phyloP scores from a whole-genome alignment of 2,329 filamentous ascomycete species.

The Bipolaris gigantea region DNA sequence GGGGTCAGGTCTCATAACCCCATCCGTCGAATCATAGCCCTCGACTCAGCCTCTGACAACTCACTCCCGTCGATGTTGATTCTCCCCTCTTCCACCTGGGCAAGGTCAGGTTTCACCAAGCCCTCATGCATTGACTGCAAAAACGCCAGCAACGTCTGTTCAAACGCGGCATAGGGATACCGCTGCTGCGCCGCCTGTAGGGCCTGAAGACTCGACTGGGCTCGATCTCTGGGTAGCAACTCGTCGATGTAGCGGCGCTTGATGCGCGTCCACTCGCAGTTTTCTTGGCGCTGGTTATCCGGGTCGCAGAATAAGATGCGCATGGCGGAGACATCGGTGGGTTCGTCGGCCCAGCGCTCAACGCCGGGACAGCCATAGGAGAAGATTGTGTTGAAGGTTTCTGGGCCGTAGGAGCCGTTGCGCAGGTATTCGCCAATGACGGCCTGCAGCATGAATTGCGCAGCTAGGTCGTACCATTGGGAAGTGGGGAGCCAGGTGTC shows the following conservation, averaged over 20 bases:
- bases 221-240: constrained; percentile 13
- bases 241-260: constrained; percentile 40
- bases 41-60: constrained; percentile 34
- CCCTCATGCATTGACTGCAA: constrained; percentile 49
- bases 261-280: constrained; percentile 43
- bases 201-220: constrained; percentile 18
- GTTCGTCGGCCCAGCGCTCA: constrained; percentile 26
- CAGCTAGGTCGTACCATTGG: constrained; percentile 52
- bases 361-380: constrained; percentile 48
- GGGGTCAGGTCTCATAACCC: constrained; percentile 24
- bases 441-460: constrained; percentile 55
- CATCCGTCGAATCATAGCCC: constrained; percentile 40
- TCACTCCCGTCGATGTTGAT: constrained; percentile 39
- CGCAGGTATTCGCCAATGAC: constrained; percentile 53
- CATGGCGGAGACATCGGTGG: constrained; percentile 34
- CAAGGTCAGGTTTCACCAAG: constrained; percentile 52
- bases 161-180: constrained; percentile 45
- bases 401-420: constrained; percentile 41
- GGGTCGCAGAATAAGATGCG: constrained; percentile 43
- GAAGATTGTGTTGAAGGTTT: constrained; percentile 50
- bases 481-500: constrained; percentile 41
- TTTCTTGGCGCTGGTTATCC: constrained; percentile 29
- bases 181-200: constrained; percentile 34
- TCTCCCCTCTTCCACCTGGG: constrained; percentile 55
- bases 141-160: constrained; percentile 46